Evolutionary conservation across 2,329 filamentous ascomycete genomes (phyloP), one percentile per base, ranked within the genome.

Genomic region (Penicillium sp.): DNA sequence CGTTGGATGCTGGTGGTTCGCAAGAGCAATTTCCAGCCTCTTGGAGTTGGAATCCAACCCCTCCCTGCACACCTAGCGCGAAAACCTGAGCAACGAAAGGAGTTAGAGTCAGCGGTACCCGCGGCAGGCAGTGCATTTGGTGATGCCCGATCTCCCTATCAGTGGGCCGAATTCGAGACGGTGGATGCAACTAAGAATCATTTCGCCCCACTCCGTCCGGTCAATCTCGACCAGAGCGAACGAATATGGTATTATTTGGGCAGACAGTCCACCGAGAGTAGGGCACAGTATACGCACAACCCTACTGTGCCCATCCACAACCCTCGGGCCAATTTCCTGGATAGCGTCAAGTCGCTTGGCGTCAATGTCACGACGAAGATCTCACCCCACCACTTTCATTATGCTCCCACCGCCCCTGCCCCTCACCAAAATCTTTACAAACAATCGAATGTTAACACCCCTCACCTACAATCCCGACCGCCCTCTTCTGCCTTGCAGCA

Each of bases 191-290:
- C 83, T 63, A 79, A 83, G 22, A 76, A 80, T 34, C 67, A 69
- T 58, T 89, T 88, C 64, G 79, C 79, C 58, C 79, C 77, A 50
- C 86, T 90, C 71, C 81, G 80, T 68, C 89, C 87, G 73, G 78
- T 95, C 54, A 86, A 96, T 67, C 73, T 96, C 8, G 75, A 75
- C 57, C 90, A 89, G 69, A 81, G 86, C 14, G 84, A 93, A 57
- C 87, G 90, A 69, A 73, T 96, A 16, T 97, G 92, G 91, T 84
- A 91, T 75, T 97, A 97, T 71, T 81, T 99, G 56, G 91, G 91
- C 31, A 86, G 86, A 70, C 84, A 83, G 18, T 97, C 93, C 21
- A 97, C 93, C 6, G 93, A 97, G 68, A 89, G 91, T 50, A 92
- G 88, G 72, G 88, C 92, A 24, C 91, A 95, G 71, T 99, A 94